Conservation (phyloP, 1,284 basidiomycete genomes). For the Schizophyllum commune region DNA sequence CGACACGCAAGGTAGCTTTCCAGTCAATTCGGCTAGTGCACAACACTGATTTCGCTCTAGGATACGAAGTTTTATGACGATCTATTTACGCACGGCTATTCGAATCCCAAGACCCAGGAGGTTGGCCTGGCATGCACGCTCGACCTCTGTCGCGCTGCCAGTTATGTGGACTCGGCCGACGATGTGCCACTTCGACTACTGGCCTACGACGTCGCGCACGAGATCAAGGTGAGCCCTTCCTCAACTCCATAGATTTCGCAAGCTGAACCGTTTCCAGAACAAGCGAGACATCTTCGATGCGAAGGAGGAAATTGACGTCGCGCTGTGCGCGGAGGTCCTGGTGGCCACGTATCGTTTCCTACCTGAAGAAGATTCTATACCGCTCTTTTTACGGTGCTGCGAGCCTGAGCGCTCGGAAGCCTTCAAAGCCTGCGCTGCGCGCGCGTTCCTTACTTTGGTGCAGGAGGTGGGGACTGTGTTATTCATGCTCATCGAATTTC, state of each 20-base stretch:
- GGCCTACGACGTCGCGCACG: constrained; percentile 68
- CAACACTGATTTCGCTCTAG: constrained; percentile 11
- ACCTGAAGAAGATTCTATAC: constrained; percentile 50
- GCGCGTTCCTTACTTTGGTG: constrained; percentile 51
- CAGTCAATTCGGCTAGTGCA: not conserved
- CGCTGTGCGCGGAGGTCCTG: constrained; percentile 70
- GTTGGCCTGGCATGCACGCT: constrained; percentile 69
- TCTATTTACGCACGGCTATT: constrained; percentile 43
- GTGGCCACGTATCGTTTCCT: constrained; percentile 67
- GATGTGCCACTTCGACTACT: constrained; percentile 67
- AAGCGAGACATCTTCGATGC: constrained; percentile 66
- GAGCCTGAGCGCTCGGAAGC: constrained; percentile 72
- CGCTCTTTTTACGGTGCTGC: constrained; percentile 56
- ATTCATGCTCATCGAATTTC: not conserved
- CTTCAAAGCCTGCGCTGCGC: constrained; percentile 71
- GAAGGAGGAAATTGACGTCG: constrained; percentile 68
- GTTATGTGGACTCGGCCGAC: constrained; percentile 52
- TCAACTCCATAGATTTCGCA: not conserved
- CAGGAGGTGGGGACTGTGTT: constrained; percentile 31
- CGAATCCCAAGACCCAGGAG: constrained; percentile 49
- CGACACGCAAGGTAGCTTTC: constrained; percentile 30
- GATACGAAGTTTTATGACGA: constrained; percentile 52
- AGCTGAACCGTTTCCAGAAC: constrained; percentile 14
- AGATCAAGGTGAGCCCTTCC: constrained; percentile 54
- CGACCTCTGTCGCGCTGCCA: constrained; percentile 79